Base-by-base conservation (phyloP, 495 filamentous ascomycete species). In the Bombardia bombarda region DNA sequence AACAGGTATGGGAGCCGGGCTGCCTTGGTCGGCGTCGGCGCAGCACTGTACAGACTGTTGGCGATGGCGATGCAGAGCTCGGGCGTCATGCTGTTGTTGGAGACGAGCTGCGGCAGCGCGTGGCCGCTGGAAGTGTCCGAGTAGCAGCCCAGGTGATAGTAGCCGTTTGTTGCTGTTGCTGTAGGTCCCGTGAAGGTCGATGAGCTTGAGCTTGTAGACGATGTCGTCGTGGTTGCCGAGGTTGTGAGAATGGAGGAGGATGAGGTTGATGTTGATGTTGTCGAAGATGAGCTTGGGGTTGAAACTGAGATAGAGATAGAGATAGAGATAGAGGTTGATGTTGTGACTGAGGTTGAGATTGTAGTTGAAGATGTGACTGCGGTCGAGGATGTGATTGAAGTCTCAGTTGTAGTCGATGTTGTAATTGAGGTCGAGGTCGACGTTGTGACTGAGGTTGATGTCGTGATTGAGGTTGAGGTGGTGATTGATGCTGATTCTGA, bases 131-230 rank as follows among this genome's bases (percentile, higher is more conserved):
- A 43, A 18, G 58, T 57, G 14, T 52, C 53, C 19, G 52, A 38
- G 34, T 46, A 56, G 38, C 61, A 67, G 25, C 56, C 60, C 13
- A 63, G 31, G 36, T 52, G 37, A 21, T 45, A 41, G 30, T 50
- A 50, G 35, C 41, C 47, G 22, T 38, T 42, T 24, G 53, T 47
- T 8, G 39, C 37, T 3, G 45, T 43, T 6, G 49, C 18, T 5
- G 35, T 49, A 10, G 44, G 30, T 0, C 23, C 42, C 5, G 26
- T 40, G 33, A 20, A 16, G 14, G 40, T 47, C 10, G 33, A 20
- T 1, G 39, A 19, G 14, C 24, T 21, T 14, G 39, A 20, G 17
- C 14, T 12, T 2, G 31, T 8, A 4, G 41, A 36, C 12, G 16
- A 28, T 13, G 41, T 17, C 1, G 40, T 32, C 7, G 38, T 26